phyloP scores from a whole-genome alignment of 2,329 filamentous ascomycete genomes.

The Diplodia mutila region DNA sequence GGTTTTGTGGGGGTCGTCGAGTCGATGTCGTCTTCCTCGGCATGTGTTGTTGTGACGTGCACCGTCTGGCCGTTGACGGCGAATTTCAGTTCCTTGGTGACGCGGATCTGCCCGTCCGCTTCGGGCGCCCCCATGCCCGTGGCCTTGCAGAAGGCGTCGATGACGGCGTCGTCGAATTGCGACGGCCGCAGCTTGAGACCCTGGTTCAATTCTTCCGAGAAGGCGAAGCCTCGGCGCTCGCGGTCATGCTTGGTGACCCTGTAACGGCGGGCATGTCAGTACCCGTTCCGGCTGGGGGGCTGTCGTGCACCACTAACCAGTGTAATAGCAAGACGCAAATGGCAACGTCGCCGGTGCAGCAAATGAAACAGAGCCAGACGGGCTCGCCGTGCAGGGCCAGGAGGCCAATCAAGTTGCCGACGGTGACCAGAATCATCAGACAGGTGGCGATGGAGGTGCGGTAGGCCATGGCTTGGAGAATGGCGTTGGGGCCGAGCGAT shows the following conservation, averaged over 20 bases:
- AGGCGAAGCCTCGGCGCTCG: conserved; percentile 12
- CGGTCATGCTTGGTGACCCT: conserved; percentile 22
- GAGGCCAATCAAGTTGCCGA: conserved; percentile 63
- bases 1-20: background rate
- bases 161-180: conserved; percentile 9
- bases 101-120: background rate
- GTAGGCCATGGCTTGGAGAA: conserved; percentile 57
- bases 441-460: conserved; percentile 64
- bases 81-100: background rate
- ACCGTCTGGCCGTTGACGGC: conserved; percentile 19
- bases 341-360: conserved; percentile 66
- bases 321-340: conserved; percentile 66
- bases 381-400: conserved; percentile 64
- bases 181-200: conserved; percentile 5
- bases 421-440: conserved; percentile 61
- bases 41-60: background rate
- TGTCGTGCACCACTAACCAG: conserved; percentile 44
- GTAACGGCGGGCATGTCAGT: background rate
- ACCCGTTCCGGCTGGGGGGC: background rate
- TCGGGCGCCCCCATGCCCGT: conserved; percentile 1
- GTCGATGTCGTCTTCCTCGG: background rate
- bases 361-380: conserved; percentile 68
- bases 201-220: conserved; percentile 3
- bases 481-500: conserved; percentile 37
- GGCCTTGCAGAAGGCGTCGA: conserved; percentile 9